These are phyloP conservation scores for Micractinium sp. DNA, from an alignment of 139 green algal genomes.

Conservation along the genomic window DNA sequence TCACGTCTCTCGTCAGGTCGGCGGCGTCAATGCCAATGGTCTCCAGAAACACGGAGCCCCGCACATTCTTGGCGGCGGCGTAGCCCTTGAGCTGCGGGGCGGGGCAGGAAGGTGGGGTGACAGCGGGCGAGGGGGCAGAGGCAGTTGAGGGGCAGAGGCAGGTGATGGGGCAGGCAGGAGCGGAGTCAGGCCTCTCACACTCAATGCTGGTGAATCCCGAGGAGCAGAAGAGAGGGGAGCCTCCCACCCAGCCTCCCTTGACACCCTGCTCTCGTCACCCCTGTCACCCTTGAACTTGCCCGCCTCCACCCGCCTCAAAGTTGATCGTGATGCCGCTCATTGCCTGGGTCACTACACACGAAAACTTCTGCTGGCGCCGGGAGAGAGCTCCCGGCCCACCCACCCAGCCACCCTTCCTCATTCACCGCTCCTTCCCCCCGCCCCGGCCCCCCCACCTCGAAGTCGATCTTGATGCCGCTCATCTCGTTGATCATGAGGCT, in stretches of 20 bases:
- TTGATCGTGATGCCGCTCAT: slow-evolving; percentile 56
- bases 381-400: too few species aligned
- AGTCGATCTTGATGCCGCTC: slow-evolving; percentile 51
- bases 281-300: too few species aligned
- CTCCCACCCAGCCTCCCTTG: too few species aligned
- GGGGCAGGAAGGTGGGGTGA: background rate
- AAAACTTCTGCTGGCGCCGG: too few species aligned
- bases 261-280: too few species aligned
- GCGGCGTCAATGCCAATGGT: slow-evolving; percentile 46
- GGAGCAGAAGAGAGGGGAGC: too few species aligned
- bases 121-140: background rate
- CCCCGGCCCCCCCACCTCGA: slow-evolving; percentile 29
- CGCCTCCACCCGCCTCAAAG: slow-evolving; percentile 38
- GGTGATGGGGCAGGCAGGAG: background rate
- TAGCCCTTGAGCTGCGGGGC: slow-evolving; percentile 30
- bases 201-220: too few species aligned
- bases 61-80: slow-evolving; percentile 33
- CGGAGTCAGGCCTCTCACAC: too few species aligned
- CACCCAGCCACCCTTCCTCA: background rate
- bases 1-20: slow-evolving; percentile 44
- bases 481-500: slow-evolving; percentile 65
- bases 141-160: background rate
- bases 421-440: background rate
- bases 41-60: slow-evolving; percentile 60
- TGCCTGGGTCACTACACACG: slow-evolving; percentile 54